phyloP scores from a whole-genome alignment of 2,329 filamentous ascomycete species.

The Ophiosphaerella korrae region DNA sequence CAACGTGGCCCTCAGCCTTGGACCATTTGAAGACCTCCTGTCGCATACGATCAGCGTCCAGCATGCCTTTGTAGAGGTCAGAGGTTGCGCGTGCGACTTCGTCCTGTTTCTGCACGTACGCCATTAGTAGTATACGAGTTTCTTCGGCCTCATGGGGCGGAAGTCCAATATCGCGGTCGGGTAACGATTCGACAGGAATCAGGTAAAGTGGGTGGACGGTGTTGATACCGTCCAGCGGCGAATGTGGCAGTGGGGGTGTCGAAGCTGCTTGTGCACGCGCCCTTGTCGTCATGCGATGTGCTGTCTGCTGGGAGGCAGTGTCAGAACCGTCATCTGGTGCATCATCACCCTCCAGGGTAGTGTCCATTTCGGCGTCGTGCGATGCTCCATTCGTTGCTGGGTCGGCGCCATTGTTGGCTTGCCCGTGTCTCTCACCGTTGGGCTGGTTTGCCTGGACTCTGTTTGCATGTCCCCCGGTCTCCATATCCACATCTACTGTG shows the following conservation, averaged over 20 bases:
- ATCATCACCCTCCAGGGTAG: conserved; percentile 31
- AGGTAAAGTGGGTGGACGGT: conserved; percentile 77
- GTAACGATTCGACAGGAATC: conserved; percentile 64
- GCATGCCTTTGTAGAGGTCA: conserved; percentile 70
- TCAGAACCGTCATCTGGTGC: conserved; percentile 48
- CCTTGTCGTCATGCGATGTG: conserved; percentile 62
- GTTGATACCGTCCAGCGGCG: conserved; percentile 55
- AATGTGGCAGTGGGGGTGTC: conserved; percentile 48
- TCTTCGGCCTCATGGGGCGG: conserved; percentile 78
- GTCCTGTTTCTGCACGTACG: conserved; percentile 85
- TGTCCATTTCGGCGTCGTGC: conserved; percentile 16
- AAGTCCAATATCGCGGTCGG: conserved; percentile 73
- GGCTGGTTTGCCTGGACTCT: conserved; percentile 13
- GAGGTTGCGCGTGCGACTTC: conserved; percentile 75
- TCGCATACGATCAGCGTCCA: conserved; percentile 73
- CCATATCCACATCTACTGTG: conserved; percentile 35
- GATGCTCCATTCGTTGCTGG: conserved; percentile 29
- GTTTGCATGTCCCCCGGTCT: conserved; percentile 26
- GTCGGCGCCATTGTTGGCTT: conserved; percentile 23
- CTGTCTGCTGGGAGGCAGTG: conserved; percentile 49
- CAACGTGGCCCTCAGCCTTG: conserved; percentile 76
- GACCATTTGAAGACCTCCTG: conserved; percentile 75
- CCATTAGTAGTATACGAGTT: conserved; percentile 71
- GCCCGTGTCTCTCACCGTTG: conserved; percentile 13
- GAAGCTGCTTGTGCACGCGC: conserved; percentile 56